Percentiles rank a stretch among this genome's conserved stretches.
Evolutionary conservation across 2,329 filamentous ascomycete species (phyloP).

Genomic region (Diplodia scrobiculata): DNA sequence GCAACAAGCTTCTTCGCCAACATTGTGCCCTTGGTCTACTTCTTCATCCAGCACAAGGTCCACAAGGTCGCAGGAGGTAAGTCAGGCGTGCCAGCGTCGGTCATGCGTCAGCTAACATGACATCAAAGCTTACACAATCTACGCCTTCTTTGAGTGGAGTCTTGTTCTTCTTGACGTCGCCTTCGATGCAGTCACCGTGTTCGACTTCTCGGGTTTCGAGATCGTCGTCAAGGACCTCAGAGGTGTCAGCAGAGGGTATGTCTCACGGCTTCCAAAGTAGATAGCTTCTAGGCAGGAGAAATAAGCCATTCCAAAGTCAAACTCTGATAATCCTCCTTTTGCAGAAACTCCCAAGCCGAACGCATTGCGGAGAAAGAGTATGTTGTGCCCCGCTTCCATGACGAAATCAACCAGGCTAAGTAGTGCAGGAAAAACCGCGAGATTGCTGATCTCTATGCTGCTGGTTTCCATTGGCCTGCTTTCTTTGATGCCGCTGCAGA

Average conservation of each 20-base stretch:
- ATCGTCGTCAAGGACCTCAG: conserved; percentile 85
- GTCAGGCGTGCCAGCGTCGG: conserved; percentile 64
- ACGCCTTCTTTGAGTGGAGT: conserved; percentile 97
- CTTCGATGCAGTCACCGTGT: conserved; percentile 90
- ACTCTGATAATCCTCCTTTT: conserved; percentile 40
- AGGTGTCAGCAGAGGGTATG: conserved; percentile 95
- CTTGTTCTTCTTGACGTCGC: conserved; percentile 92
- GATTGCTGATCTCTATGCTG: conserved; percentile 68
- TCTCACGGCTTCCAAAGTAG: conserved; percentile 92
- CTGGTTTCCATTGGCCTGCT: conserved; percentile 71
- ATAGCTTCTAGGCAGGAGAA: conserved; percentile 52
- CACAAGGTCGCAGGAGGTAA: conserved; percentile 89
- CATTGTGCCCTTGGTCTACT: conserved; percentile 87
- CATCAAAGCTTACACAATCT: conserved; percentile 85
- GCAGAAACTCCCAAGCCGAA: conserved; percentile 55
- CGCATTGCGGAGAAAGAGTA: conserved; percentile 72
- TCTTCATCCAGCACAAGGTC: conserved; percentile 98
- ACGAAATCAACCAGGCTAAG: neutral
- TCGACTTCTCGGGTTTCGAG: conserved; percentile 90
- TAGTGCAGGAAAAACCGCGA: conserved; percentile 71
- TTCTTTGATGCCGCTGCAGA: conserved; percentile 81
- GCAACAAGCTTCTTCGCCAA: conserved; percentile 86
- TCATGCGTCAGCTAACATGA: neutral
- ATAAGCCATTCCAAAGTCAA: conserved; percentile 40
- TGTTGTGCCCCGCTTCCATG: conserved; percentile 42